Conservation (phyloP, 805 yeast genomes). For the Maudiozyma turicensis region DNA sequence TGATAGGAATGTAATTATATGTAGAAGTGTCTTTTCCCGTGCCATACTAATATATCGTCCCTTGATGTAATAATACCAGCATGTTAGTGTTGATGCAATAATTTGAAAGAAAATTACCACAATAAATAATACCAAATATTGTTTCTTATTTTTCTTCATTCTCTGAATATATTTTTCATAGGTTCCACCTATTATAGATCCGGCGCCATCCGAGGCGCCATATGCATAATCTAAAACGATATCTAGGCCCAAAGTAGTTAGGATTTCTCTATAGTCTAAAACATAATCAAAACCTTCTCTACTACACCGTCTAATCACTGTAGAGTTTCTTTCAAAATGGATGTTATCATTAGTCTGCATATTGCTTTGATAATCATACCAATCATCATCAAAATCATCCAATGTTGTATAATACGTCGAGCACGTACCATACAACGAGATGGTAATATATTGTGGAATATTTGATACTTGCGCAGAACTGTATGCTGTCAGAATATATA, state of each 20-base stretch:
- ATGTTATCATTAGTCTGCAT: too few species aligned
- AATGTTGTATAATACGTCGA: slow-evolving; percentile 6
- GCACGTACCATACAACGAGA: slow-evolving; percentile 22
- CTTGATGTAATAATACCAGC: slow-evolving; percentile 22
- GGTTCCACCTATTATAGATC: not conserved
- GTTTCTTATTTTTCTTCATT: slow-evolving; percentile 8
- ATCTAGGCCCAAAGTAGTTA: slow-evolving; percentile 18
- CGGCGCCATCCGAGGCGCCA: slow-evolving; percentile 4
- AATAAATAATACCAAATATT: slow-evolving; percentile 13
- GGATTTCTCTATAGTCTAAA: slow-evolving; percentile 22
- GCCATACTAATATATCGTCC: slow-evolving; percentile 15
- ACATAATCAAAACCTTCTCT: slow-evolving; percentile 13
- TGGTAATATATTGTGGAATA: slow-evolving; percentile 21
- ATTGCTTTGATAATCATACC: not conserved
- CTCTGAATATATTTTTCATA: slow-evolving; percentile 11
- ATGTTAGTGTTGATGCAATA: slow-evolving; percentile 7
- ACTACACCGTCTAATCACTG: slow-evolving; percentile 9
- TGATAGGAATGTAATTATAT: slow-evolving; percentile 18
- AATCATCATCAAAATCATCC: not conserved
- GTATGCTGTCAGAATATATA: slow-evolving; percentile 20
- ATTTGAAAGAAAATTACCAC: slow-evolving; percentile 9
- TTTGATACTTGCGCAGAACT: slow-evolving; percentile 16
- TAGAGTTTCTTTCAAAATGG: slow-evolving; percentile 5
- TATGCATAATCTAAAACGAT: slow-evolving; percentile 26
- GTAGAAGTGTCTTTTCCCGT: slow-evolving; percentile 16